phyloP scores from a whole-genome alignment of 139 green algal species.

The Auxenochlorella pyrenoidosa region DNA sequence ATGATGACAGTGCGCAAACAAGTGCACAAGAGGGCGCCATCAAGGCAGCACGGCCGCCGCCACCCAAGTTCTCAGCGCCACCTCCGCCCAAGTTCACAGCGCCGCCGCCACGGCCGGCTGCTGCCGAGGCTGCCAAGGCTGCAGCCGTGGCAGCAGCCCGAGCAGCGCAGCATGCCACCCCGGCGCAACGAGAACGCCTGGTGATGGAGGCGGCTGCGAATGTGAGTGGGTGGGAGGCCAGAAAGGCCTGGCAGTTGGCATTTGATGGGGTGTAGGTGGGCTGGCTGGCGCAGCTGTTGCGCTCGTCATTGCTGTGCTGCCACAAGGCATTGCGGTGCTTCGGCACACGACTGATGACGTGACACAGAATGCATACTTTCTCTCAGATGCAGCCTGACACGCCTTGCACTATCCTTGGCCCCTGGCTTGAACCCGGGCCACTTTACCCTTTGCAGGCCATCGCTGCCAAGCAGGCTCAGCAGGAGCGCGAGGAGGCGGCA shows the following conservation, averaged over 20 bases:
- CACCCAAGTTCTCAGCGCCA: no score
- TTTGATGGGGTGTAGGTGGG: no score
- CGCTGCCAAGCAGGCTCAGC: conserved; percentile 17
- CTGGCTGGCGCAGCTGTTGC: no score
- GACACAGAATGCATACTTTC: not conserved
- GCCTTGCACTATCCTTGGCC: no score
- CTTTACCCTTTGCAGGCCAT: not conserved
- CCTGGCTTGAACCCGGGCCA: not conserved
- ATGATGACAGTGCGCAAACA: not conserved
- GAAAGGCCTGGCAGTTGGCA: no score
- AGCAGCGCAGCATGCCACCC: conserved; percentile 41
- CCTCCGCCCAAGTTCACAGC: conserved; percentile 27
- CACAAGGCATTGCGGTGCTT: no score
- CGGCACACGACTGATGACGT: no score
- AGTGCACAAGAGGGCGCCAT: not conserved
- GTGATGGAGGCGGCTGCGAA: conserved; percentile 47
- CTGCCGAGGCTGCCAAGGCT: conserved; percentile 16
- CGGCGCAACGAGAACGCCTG: conserved; percentile 48
- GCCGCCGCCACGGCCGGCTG: not conserved
- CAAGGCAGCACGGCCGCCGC: no score
- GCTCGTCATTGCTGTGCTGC: no score
- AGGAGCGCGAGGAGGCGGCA: not conserved
- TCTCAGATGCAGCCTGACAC: not conserved
- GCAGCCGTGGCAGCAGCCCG: conserved; percentile 37
- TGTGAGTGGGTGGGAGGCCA: not conserved